Evolutionary conservation across 2,329 filamentous ascomycete genomes (phyloP).

Genomic region (Pseudogymnoascus sp.): DNA sequence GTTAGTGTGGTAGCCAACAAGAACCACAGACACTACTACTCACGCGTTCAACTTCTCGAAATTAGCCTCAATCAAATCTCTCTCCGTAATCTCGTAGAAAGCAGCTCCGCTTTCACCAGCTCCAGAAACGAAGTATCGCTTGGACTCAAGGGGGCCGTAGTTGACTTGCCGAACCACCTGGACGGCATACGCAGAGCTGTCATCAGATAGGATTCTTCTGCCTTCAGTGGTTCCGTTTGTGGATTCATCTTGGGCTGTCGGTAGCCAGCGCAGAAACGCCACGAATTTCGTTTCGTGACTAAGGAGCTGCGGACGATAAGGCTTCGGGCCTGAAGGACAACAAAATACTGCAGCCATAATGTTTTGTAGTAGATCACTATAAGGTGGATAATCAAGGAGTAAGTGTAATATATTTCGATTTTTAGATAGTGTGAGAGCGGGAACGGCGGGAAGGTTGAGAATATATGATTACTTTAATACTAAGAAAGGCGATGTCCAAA

Average conservation of each 20-base stretch:
- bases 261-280: slow-evolving; percentile 3
- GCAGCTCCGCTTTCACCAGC: slow-evolving; percentile 1
- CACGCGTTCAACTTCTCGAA: slow-evolving; percentile 39
- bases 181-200: slow-evolving; percentile 23
- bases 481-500: background rate
- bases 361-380: background rate
- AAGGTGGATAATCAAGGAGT: background rate
- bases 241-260: background rate
- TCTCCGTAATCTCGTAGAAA: slow-evolving; percentile 31
- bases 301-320: background rate
- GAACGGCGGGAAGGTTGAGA: background rate
- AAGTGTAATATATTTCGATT: background rate
- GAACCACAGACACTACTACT: slow-evolving; percentile 16
- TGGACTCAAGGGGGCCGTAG: slow-evolving; percentile 36
- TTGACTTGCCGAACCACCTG: slow-evolving; percentile 39
- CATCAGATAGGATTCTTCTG: background rate
- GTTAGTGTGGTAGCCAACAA: background rate
- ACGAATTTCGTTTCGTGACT: slow-evolving; percentile 4
- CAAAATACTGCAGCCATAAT: slow-evolving; percentile 9
- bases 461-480: background rate
- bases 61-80: slow-evolving; percentile 34
- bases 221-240: background rate
- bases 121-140: slow-evolving; percentile 33
- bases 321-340: background rate
- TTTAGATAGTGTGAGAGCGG: background rate